Evolutionary conservation across 768 basidiomycete species (phyloP).

Genomic region (Sporobolomyces roseus): DNA sequence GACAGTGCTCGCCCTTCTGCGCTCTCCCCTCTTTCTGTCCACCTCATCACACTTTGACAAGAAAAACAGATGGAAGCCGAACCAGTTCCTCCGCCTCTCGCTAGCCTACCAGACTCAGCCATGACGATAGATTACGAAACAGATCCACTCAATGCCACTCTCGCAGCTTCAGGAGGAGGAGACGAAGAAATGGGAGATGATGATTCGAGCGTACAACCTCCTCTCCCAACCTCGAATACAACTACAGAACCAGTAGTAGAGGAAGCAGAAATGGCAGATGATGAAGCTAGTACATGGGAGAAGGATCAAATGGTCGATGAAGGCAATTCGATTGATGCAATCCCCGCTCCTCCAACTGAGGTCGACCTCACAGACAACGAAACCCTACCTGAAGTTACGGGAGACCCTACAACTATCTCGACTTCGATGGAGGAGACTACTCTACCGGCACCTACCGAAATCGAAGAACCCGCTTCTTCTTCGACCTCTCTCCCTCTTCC

Average conservation of each 20-base stretch:
- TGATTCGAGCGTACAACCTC: background rate
- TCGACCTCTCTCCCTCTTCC: background rate
- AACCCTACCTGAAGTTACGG: background rate
- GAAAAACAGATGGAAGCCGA: conserved; percentile 5
- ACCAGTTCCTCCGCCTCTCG: background rate
- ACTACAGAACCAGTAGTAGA: background rate
- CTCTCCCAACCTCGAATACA: background rate
- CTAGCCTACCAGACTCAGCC: background rate
- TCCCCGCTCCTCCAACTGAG: background rate
- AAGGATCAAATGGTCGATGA: conserved; percentile 12
- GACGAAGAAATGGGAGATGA: conserved; percentile 13
- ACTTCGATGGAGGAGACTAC: too few species aligned
- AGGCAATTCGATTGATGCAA: background rate
- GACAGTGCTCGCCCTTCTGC: too few species aligned
- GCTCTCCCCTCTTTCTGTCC: background rate
- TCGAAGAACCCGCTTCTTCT: background rate
- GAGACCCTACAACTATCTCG: background rate
- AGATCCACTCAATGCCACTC: background rate
- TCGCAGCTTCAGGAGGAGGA: background rate
- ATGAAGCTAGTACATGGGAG: conserved; percentile 16
- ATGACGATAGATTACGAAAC: conserved; percentile 19
- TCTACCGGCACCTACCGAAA: background rate
- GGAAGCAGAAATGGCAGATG: conserved; percentile 21
- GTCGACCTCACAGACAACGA: background rate
- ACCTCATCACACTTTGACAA: background rate